These are phyloP conservation scores for Colletotrichum zoysiae DNA, from an alignment of 2,329 filamentous ascomycete species.

Conservation along the genomic window DNA sequence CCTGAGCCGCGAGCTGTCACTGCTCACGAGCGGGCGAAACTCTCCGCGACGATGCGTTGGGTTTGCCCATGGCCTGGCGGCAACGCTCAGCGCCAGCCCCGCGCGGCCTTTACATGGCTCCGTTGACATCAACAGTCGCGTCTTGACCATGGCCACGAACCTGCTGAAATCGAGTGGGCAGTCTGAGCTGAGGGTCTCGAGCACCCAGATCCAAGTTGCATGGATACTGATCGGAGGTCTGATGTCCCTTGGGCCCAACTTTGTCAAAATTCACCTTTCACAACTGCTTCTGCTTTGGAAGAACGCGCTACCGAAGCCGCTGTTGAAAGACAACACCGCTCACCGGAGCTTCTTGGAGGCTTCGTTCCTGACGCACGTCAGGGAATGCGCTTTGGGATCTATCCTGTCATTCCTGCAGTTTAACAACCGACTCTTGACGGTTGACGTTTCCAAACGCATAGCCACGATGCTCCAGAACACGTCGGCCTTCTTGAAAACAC, in stretches of 20 bases:
- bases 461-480: conserved; percentile 96
- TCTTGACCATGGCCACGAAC: conserved; percentile 90
- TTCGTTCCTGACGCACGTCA: conserved; percentile 92
- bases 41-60: conserved; percentile 88
- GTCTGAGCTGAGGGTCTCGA: conserved; percentile 89
- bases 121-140: conserved; percentile 92
- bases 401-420: conserved; percentile 94
- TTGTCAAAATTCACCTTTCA: conserved; percentile 97
- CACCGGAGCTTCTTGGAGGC: conserved; percentile 88
- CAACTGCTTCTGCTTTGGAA: conserved; percentile 96
- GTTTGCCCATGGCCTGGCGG: conserved; percentile 91
- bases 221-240: conserved; percentile 97
- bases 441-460: conserved; percentile 93
- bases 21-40: conserved; percentile 80
- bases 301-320: conserved; percentile 92
- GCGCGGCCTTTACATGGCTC: conserved; percentile 92
- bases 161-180: conserved; percentile 92
- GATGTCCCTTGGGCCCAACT: conserved; percentile 97
- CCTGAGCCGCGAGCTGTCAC: conserved; percentile 84
- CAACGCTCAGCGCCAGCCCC: conserved; percentile 90
- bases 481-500: conserved; percentile 85
- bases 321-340: conserved; percentile 91
- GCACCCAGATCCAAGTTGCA: conserved; percentile 95
- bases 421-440: conserved; percentile 90
- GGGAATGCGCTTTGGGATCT: conserved; percentile 92